Base-by-base conservation (phyloP, 345 rosid genomes). In the Lumnitzera racemosa region DNA sequence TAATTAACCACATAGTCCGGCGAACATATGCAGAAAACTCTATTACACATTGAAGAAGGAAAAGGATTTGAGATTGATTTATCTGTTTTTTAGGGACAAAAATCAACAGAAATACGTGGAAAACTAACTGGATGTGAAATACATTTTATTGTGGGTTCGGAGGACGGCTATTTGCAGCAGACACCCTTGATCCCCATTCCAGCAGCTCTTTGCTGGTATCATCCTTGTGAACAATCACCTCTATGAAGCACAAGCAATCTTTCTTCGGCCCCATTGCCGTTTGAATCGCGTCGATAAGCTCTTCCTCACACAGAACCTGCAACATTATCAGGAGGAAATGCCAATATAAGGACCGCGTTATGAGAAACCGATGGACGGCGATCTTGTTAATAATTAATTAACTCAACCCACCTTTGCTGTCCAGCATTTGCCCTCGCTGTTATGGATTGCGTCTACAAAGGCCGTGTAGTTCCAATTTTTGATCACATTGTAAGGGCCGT, bases 391-490 rank as follows among this genome's bases (percentile, higher is more conserved):
- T 20, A 20, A 20, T 13, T 15, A n/a, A 4, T 24, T 20, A 47
- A 36, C 47, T 12, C n/a, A 46, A 63, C 68, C 65, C 53, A 85
- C 96, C 91, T 85, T 85, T 59, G 84, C 24, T 8, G 95, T 87
- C 91, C 91, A 87, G 87, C 90, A 85, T 5, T 85, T 82, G 72
- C 95, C 95, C 71, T 85, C 84, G 5, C 88, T 84, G 11, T 87
- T 84, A 72, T 82, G 83, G 71, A 87, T 82, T 27, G 95, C 89
- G 43, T 85, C 91, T 12, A 85, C 74, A 55, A 88, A 62, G 47
- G 69, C 87, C 0, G 91, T 85, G 76, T 88, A 88, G 87, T 88
- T 83, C 96, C 96, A 85, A 76, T 88, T 85, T 84, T 88, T 88
- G 31, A 88, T 87, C 77, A 84, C 89, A 61, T 87, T 87, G 78